Evolutionary conservation across 495 filamentous ascomycete species (phyloP), one percentile per base, ranked within the genome.

Genomic region (Aspergillus egyptiacus): DNA sequence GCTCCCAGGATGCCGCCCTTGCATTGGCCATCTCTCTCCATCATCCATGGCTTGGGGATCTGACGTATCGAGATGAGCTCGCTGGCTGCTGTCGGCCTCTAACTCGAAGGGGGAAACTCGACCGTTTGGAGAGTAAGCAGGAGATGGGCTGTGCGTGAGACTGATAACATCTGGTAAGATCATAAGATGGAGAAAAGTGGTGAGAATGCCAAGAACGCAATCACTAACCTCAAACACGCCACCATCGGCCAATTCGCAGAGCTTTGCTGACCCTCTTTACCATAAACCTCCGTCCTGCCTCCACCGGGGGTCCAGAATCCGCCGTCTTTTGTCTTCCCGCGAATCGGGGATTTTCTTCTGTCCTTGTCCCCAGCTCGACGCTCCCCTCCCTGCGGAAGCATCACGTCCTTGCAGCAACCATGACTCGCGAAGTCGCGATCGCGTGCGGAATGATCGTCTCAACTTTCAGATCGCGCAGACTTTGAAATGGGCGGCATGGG

Each of bases 321-420:
- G 24, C 14, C 23, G 17, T 30, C 34, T n/a, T 5, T 4, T n/a
- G 13, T 14, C 4, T 3, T 5, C n/a, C 24, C 20, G 37, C 48
- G 20, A 50, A 50, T 50, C 10, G 48, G 48, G 43, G 37, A 43
- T 14, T 50, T 50, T 28, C 19, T 22, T n/a, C 22, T 9, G 22
- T 20, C 35, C 19, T 13, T 23, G 32, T 38, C 45, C 31, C 14
- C 44, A 5, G 33, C 7, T 36, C 27, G 33, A 37, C 22, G 32
- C 32, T 36, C 19, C 23, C 18, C 46, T 39, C 46, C 33, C 35
- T 48, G 46, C 46, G 33, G 25, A 28, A 32, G 3, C 28, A 27
- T 37, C 19, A 25, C 13, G 27, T 40, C 46, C 35, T 48, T 48
- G 46, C 46, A 39, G 46, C 34, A 28, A 27, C 46, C 46, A 48